Evolutionary conservation across 2,329 filamentous ascomycete genomes (phyloP).

Genomic region (Fusarium protoensiforme): DNA sequence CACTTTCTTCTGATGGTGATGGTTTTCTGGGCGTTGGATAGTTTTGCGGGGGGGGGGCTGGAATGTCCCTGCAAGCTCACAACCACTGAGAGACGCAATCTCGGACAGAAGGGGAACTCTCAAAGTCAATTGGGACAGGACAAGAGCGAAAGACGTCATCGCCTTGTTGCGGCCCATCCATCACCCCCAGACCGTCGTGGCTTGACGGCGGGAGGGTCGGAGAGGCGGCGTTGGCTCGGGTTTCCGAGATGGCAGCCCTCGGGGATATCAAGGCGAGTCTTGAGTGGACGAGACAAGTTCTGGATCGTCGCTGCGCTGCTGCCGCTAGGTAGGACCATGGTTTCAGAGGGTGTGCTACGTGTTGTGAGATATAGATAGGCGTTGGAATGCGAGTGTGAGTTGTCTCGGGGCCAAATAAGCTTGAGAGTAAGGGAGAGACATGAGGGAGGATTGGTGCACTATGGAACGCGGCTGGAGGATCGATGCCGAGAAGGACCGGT

Average conservation of each 20-base stretch:
- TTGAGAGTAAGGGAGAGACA: conserved; percentile 1
- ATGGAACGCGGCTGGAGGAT: neutral
- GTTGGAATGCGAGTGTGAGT: neutral
- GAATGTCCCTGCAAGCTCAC: conserved; percentile 5
- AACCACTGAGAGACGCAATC: conserved; percentile 1
- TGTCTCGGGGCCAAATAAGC: conserved; percentile 4
- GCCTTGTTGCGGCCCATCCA: neutral
- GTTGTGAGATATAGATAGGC: neutral
- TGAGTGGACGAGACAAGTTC: neutral
- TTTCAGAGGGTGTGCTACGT: conserved; percentile 19
- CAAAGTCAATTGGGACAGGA: conserved; percentile 19
- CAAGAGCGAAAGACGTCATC: conserved; percentile 24
- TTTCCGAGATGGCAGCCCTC: conserved; percentile 20
- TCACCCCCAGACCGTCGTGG: neutral
- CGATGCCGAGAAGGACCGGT: conserved; percentile 3
- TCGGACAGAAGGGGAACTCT: neutral
- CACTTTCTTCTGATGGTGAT: conserved; percentile 1
- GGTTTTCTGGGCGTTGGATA: neutral
- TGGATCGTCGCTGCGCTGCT: neutral
- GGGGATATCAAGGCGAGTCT: conserved; percentile 25
- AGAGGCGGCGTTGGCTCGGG: conserved; percentile 24
- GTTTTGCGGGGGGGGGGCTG: conserved; percentile 14
- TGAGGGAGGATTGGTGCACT: conserved; percentile 1
- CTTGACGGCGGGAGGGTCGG: neutral
- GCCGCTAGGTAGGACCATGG: conserved; percentile 13